Evolutionary conservation across 331 rosid genomes (phyloP).

Genomic region (Malus hybrid): DNA sequence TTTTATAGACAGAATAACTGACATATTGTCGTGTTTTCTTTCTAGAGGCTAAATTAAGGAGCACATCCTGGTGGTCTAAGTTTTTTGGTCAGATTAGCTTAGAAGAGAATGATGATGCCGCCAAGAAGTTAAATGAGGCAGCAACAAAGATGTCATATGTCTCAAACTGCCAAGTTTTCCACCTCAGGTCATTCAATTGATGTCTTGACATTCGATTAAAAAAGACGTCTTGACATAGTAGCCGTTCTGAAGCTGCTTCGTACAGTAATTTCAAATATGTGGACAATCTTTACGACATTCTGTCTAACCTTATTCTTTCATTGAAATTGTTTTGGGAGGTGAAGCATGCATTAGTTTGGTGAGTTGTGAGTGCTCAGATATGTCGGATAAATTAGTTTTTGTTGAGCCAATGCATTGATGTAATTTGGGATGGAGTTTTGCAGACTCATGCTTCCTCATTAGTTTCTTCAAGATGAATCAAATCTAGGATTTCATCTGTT

Average conservation of each 20-base stretch:
- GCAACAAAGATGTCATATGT: slow-evolving; percentile 42
- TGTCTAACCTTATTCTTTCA: not conserved
- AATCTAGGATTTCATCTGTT: not conserved
- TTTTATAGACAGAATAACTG: not conserved
- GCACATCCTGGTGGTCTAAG: slow-evolving; percentile 55
- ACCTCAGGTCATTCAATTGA: slow-evolving; percentile 56
- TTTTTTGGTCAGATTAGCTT: slow-evolving; percentile 50
- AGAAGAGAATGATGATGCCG: slow-evolving; percentile 53
- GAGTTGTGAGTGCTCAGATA: not conserved
- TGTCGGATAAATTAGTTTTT: not conserved
- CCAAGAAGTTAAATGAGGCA: slow-evolving; percentile 52
- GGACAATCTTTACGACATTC: not conserved
- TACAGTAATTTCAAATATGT: not conserved
- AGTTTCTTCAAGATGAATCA: not conserved
- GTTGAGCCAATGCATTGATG: not conserved
- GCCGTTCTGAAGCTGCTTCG: not conserved
- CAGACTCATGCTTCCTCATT: not conserved
- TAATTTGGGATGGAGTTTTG: not conserved
- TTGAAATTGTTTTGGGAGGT: slow-evolving; percentile 5
- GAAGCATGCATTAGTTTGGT: not conserved
- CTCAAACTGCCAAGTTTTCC: slow-evolving; percentile 57
- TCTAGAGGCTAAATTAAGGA: slow-evolving; percentile 73
- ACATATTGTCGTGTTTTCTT: not conserved
- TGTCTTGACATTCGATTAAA: not conserved
- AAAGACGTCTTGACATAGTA: not conserved